These are phyloP conservation scores for Ophiognomonia clavigignenti-juglandacearum DNA, from an alignment of 2,329 filamentous ascomycete genomes.

Conservation along the genomic window DNA sequence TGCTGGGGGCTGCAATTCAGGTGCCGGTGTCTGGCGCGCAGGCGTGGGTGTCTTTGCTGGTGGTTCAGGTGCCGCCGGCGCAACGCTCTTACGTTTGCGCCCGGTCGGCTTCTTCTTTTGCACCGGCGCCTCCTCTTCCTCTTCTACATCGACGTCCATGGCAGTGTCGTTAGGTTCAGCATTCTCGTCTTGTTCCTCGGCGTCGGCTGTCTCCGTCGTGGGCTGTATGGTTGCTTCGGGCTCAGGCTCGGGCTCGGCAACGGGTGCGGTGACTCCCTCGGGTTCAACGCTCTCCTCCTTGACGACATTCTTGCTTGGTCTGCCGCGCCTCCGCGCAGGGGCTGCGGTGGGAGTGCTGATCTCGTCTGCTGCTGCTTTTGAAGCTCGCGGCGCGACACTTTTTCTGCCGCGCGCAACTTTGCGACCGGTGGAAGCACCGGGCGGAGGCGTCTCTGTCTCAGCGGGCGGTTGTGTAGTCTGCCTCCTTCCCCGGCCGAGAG, in stretches of 20 bases:
- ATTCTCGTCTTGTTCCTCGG: slow-evolving; percentile 23
- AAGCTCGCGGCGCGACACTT: slow-evolving; percentile 24
- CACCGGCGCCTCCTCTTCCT: slow-evolving; percentile 21
- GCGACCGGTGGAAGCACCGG: slow-evolving; percentile 33
- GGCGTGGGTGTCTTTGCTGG: slow-evolving; percentile 26
- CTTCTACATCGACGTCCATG: slow-evolving; percentile 27
- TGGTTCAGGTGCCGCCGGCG: slow-evolving; percentile 28
- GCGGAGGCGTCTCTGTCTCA: slow-evolving; percentile 11
- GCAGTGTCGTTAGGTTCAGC: slow-evolving; percentile 24
- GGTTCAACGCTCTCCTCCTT: slow-evolving; percentile 15
- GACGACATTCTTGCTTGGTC: slow-evolving; percentile 12
- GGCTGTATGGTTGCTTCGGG: slow-evolving; percentile 12
- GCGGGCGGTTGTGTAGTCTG: slow-evolving; percentile 11
- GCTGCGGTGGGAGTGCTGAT: background rate
- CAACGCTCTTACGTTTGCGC: slow-evolving; percentile 63
- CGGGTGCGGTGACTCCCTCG: slow-evolving; percentile 1
- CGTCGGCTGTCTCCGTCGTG: slow-evolving; percentile 30
- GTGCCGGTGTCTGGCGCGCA: slow-evolving; percentile 22
- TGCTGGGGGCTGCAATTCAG: slow-evolving; percentile 32
- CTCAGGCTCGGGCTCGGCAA: slow-evolving; percentile 8
- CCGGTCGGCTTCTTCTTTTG: slow-evolving; percentile 43
- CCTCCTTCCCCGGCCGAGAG: slow-evolving; percentile 28
- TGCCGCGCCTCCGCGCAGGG: slow-evolving; percentile 8
- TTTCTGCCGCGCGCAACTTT: slow-evolving; percentile 37
- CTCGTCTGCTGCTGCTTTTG: slow-evolving; percentile 31